Base-by-base conservation (phyloP, 139 green algal genomes). In the Chlorella sp. region DNA sequence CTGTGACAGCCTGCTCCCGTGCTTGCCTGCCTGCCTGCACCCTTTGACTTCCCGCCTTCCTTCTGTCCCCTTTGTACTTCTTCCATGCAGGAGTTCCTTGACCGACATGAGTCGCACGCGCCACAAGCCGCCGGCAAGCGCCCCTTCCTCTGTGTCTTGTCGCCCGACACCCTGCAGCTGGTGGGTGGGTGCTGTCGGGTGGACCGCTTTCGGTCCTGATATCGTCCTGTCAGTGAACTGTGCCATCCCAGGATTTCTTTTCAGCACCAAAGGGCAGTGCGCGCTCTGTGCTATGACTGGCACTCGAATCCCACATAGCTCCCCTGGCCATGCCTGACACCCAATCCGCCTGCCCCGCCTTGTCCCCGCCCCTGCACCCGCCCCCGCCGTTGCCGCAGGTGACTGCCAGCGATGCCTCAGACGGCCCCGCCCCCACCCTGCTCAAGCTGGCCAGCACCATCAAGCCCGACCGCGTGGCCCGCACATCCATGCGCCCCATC, bases 161-260 rank as follows among this genome's bases (percentile, higher is more conserved):
- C 12, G 12, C 84, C 84, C 1, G 84, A 88, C 84, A 88, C 64
- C 11, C 84, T 88, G 16, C 24, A 61, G 84, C 84, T 88, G 28
- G 84, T 39, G 24, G 28, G 84, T 39, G 24, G 34, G 34, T 71
- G 21, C 64, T 26, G 21, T 18, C 60, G 15, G 15, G 14, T 68
- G 60, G 15, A 14, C 60, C 14, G 60, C 60, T 18, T 18, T 68
- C 60, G 15, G 15, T 68, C 60, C 60, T 18, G 15, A 18, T 18
- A 14, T 68, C 18, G 60, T 18, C n/a, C n/a, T n/a, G n/a, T n/a
- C n/a, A n/a, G n/a, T n/a, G n/a, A n/a, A n/a, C n/a, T n/a, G n/a
- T n/a, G n/a, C n/a, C n/a, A n/a, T n/a, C n/a, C n/a, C n/a, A n/a
- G n/a, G n/a, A n/a, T n/a, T n/a, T n/a, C n/a, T n/a, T n/a, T n/a